Conservation (phyloP, 805 yeast genomes). For the Yarrowia yakushimensis region DNA sequence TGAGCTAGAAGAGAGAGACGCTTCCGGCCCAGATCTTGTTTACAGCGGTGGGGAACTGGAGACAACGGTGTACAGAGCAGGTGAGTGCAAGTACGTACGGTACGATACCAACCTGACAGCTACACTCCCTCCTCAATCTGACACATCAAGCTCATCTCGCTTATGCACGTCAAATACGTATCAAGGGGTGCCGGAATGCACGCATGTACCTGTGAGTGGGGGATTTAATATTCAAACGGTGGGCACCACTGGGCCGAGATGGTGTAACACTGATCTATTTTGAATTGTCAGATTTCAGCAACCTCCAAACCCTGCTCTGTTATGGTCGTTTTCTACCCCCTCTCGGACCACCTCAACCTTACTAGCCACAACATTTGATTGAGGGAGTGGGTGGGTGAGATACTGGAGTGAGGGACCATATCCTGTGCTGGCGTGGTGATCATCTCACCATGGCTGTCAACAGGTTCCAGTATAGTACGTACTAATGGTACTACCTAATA, state of each 20-base stretch:
- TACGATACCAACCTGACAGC: background rate
- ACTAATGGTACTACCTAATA: no score
- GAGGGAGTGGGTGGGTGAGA: no score
- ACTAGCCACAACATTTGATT: background rate
- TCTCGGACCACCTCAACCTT: background rate
- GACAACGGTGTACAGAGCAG: no score
- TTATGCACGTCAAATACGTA: background rate
- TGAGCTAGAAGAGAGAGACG: background rate
- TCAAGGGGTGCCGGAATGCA: background rate
- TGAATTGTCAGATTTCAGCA: background rate
- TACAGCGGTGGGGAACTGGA: no score
- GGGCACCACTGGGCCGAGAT: background rate
- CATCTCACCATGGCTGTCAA: no score
- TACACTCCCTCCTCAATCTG: background rate
- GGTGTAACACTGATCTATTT: background rate
- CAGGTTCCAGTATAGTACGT: no score
- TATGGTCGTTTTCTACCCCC: background rate
- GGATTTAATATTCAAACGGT: background rate
- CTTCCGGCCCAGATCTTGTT: background rate
- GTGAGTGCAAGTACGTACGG: no score
- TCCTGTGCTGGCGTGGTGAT: no score
- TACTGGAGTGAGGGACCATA: no score
- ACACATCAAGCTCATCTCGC: background rate
- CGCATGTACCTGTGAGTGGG: background rate
- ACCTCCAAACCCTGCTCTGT: background rate